Evolutionary conservation across 2,329 filamentous ascomycete genomes (phyloP), one percentile per base, ranked within the genome.

Genomic region (Cytospora leucostoma): DNA sequence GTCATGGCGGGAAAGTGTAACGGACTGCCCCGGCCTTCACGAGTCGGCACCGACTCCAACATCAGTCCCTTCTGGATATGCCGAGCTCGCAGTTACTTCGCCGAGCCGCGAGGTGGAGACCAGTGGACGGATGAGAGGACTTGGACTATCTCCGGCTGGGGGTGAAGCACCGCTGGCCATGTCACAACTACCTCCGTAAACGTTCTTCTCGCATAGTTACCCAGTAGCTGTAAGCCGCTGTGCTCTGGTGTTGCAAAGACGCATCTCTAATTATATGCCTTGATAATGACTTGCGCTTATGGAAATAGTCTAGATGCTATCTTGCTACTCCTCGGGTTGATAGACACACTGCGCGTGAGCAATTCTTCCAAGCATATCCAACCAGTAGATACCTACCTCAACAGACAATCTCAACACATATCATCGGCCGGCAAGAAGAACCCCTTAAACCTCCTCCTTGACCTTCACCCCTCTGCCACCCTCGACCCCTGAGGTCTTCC

Each of bases 1-100:
- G 71, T 75, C 68, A 75, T 72, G 8, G 71, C 54, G 0, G 71
- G 71, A 57, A 75, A 76, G 64, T 74, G 75, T 65, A 72, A 71
- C 17, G 71, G 73, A 54, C 73, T 74, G 0, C 62, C 62, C n/a
- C 67, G 68, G 49, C 68, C 70, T 5, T 75, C 63, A 44, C 74
- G 76, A 2, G 72, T 74, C 1, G 74, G 68, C 3, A 76, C 67
- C 1, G 73, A 70, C 54, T 73, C 70, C 17, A 76, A 58, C 6
- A 69, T 56, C 51, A 71, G 71, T 19, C 44, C n/a, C 35, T 52
- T 56, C 40, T 74, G 71, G 53, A 74, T 73, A 27, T 27, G 27
- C 27, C 27, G 27, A 27, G 27, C 27, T 27, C 27, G 27, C 27
- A 2, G 4, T 27, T 4, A 27, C 27, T 27, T 27, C 27, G 4